Evolutionary conservation across 2,329 filamentous ascomycete species (phyloP).

Genomic region (Penicillium thymicola): DNA sequence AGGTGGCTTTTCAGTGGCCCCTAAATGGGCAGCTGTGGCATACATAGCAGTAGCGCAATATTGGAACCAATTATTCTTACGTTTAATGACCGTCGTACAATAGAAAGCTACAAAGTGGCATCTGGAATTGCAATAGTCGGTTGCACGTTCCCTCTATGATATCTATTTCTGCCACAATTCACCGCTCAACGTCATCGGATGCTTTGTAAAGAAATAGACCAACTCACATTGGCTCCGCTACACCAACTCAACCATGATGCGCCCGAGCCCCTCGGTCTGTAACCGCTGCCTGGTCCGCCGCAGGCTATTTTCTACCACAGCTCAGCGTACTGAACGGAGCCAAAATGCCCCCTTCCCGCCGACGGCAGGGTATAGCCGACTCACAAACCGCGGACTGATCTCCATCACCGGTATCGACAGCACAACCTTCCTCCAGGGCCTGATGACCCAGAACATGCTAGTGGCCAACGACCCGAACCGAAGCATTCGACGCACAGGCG

Average conservation of each 20-base stretch:
- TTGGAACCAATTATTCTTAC: neutral
- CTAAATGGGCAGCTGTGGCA: neutral
- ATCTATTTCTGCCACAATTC: slow-evolving; percentile 23
- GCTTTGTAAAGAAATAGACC: slow-evolving; percentile 24
- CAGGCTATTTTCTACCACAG: slow-evolving; percentile 31
- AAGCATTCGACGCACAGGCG: slow-evolving; percentile 47
- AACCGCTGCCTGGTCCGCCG: slow-evolving; percentile 26
- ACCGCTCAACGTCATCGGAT: slow-evolving; percentile 31
- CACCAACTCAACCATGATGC: slow-evolving; percentile 31
- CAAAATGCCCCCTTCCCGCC: slow-evolving; percentile 37
- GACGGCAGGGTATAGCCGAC: slow-evolving; percentile 46
- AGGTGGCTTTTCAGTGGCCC: neutral
- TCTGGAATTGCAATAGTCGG: too few species aligned
- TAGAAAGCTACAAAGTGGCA: too few species aligned
- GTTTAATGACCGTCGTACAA: too few species aligned
- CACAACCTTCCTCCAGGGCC: slow-evolving; percentile 80
- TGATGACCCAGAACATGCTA: slow-evolving; percentile 71
- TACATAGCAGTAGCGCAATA: neutral
- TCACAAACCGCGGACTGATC: slow-evolving; percentile 75
- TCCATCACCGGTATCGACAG: slow-evolving; percentile 76
- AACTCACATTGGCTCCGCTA: slow-evolving; percentile 10
- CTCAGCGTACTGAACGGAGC: slow-evolving; percentile 8
- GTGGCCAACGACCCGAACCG: slow-evolving; percentile 42
- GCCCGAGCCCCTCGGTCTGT: slow-evolving; percentile 30
- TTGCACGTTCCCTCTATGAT: neutral